Percentiles rank a stretch among this genome's conserved stretches.
Conservation (phyloP, 805 yeast species). For the Barnettozyma pratensis region DNA sequence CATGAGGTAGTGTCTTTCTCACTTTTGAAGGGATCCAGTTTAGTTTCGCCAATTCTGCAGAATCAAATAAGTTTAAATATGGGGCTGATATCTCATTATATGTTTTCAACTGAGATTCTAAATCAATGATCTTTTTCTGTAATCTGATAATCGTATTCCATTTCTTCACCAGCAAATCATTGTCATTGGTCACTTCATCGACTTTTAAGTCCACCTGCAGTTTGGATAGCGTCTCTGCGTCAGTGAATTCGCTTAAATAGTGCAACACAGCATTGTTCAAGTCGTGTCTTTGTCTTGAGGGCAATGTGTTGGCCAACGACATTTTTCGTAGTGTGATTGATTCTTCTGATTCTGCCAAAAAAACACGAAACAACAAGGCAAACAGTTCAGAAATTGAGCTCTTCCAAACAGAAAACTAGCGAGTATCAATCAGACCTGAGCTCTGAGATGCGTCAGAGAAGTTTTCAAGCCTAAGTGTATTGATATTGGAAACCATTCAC, state of each 20-base stretch:
- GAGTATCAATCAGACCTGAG: no score
- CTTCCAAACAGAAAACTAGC: no score
- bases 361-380: no score
- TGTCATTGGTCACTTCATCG: constrained; percentile 22
- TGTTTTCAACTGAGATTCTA: constrained; percentile 51
- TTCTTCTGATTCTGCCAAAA: no score
- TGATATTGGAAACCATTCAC: no score
- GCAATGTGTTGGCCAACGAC: constrained; percentile 26
- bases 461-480: no score
- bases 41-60: constrained; percentile 13
- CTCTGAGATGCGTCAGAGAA: no score
- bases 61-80: constrained; percentile 1
- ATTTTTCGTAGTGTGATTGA: constrained; percentile 1
- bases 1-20: constrained; percentile 22
- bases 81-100: constrained; percentile 5
- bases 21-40: constrained; percentile 25
- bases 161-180: constrained; percentile 57
- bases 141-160: constrained; percentile 84
- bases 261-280: constrained; percentile 43
- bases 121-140: constrained; percentile 65
- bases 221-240: constrained; percentile 3
- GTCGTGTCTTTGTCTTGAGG: constrained; percentile 40
- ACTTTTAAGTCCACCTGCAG: constrained; percentile 22
- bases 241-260: constrained; percentile 35
- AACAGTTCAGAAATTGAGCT: no score